Evolutionary conservation across 2,329 filamentous ascomycete genomes (phyloP), one percentile per base, ranked within the genome.

Genomic region (Neonectria sp.): DNA sequence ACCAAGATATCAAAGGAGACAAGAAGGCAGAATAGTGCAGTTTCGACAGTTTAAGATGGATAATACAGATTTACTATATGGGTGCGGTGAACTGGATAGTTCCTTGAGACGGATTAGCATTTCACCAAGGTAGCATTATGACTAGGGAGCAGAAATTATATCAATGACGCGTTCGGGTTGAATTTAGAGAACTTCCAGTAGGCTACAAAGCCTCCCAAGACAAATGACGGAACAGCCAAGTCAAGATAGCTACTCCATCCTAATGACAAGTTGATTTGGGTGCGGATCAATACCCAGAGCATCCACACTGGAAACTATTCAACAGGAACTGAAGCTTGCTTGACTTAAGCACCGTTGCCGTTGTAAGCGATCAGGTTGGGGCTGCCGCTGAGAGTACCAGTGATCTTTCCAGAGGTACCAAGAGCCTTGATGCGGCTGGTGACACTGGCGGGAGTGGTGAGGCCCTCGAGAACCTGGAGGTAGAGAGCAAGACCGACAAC

Each of bases 301-400:
- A 40, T 8, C 6, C 17, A 7, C 37, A n/a, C 15, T n/a, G 17
- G 15, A 40, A n/a, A 40, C 37, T 40, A 40, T 40, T 6, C 37
- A 40, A 45, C 3, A 45, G 11, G 40, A 24, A 45, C 9, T n/a
- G 15, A 6, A 40, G 5, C 40, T 24, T 12, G 8, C 6, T 21
- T 17, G 2, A n/a, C 51, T 53, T 53, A 73, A 57, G 70, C 66
- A 49, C 74, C 69, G 55, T 76, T 76, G 29, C 84, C 84, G 75
- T 88, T 87, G 80, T 84, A 87, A 45, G 81, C 80, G 63, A 86
- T 75, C 49, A 81, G 73, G 79, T 87, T 87, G 67, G 79, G 78
- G 67, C 82, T 84, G 59, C 81, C 78, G 53, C 68, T 78, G 2
- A 84, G 73, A 63, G 68, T 73, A 49, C 79, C 79, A 45, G 81